Evolutionary conservation across 768 basidiomycete genomes (phyloP).

Genomic region (Podaxis carcinomalis): DNA sequence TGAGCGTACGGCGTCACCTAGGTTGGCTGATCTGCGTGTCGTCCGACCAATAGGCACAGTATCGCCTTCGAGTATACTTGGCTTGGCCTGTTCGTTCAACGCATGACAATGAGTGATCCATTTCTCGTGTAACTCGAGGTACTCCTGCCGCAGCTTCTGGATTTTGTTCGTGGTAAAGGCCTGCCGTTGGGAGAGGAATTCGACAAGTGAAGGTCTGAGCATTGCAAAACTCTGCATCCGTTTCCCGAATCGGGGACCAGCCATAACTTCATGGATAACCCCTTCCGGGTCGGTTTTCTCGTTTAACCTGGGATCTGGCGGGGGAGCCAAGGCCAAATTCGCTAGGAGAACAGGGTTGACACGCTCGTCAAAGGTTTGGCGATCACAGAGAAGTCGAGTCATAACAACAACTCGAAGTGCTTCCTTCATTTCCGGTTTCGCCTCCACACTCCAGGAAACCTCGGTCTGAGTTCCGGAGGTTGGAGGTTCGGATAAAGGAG

Average conservation of each 20-base stretch:
- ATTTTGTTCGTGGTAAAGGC: conserved; percentile 49
- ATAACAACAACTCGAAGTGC: conserved; percentile 61
- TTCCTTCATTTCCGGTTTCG: conserved; percentile 48
- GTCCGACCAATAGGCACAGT: conserved; percentile 47
- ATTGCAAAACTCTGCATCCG: conserved; percentile 33
- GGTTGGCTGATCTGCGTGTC: conserved; percentile 69
- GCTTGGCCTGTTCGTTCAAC: conserved; percentile 58
- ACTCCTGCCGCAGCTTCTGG: conserved; percentile 56
- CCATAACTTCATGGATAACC: conserved; percentile 44
- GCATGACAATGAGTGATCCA: conserved; percentile 71
- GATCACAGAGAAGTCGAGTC: conserved; percentile 55
- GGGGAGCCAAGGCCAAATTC: conserved; percentile 45
- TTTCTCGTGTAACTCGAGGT: conserved; percentile 59
- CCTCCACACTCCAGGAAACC: conserved; percentile 34
- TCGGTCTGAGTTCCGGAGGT: background rate
- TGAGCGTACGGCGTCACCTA: conserved; percentile 88
- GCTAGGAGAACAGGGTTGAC: conserved; percentile 59
- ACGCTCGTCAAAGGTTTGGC: conserved; percentile 57
- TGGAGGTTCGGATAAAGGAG: background rate
- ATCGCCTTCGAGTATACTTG: conserved; percentile 31
- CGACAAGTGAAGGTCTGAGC: conserved; percentile 45
- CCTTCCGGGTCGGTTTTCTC: conserved; percentile 31
- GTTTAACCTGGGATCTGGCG: conserved; percentile 23
- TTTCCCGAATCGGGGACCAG: conserved; percentile 27
- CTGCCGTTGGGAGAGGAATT: conserved; percentile 52